A percentile compares a stretch with the other conserved stretches of the same genome.
Conservation (phyloP, 1,284 basidiomycete species). For the Cutaneotrichosporon spelunceum region DNA sequence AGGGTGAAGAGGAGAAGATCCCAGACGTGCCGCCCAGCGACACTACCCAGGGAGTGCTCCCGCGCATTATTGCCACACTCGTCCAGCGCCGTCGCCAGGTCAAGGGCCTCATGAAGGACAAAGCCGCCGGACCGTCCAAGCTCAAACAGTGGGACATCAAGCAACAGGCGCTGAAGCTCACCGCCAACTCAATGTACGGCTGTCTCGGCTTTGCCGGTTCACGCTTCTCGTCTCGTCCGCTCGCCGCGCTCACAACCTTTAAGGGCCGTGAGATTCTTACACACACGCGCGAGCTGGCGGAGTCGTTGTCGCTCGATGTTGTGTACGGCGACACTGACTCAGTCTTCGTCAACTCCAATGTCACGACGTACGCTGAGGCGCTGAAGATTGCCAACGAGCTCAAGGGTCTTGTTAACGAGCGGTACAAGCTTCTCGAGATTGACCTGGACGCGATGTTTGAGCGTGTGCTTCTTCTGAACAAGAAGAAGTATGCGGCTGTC, state of each 20-base stretch:
- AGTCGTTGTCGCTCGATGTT: conserved; percentile 80
- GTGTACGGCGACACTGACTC: conserved; percentile 99
- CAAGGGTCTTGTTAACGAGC: conserved; percentile 94
- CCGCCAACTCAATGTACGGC: conserved; percentile 99
- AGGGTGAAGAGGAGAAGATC: conserved; percentile 69
- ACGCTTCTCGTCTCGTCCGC: conserved; percentile 91
- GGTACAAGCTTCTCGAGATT: conserved; percentile 92
- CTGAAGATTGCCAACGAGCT: conserved; percentile 87
- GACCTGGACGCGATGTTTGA: conserved; percentile 95
- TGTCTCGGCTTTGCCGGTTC: conserved; percentile 98
- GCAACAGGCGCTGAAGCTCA: conserved; percentile 94
- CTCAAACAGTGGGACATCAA: conserved; percentile 94
- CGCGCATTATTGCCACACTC: conserved; percentile 90
- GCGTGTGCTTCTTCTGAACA: conserved; percentile 87
- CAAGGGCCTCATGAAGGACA: conserved; percentile 94
- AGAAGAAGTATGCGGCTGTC: conserved; percentile 98
- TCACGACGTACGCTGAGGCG: conserved; percentile 79
- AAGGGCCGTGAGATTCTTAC: conserved; percentile 98
- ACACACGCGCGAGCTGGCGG: conserved; percentile 87
- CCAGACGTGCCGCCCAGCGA: conserved; percentile 79
- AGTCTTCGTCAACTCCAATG: conserved; percentile 97
- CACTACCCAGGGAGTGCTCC: conserved; percentile 80
- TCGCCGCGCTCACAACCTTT: conserved; percentile 94
- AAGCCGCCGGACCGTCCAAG: conserved; percentile 68
- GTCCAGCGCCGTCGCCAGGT: conserved; percentile 86